Evolutionary conservation across 2,329 filamentous ascomycete genomes (phyloP), one percentile per base, ranked within the genome.

Genomic region (Teratosphaeria viscida): DNA sequence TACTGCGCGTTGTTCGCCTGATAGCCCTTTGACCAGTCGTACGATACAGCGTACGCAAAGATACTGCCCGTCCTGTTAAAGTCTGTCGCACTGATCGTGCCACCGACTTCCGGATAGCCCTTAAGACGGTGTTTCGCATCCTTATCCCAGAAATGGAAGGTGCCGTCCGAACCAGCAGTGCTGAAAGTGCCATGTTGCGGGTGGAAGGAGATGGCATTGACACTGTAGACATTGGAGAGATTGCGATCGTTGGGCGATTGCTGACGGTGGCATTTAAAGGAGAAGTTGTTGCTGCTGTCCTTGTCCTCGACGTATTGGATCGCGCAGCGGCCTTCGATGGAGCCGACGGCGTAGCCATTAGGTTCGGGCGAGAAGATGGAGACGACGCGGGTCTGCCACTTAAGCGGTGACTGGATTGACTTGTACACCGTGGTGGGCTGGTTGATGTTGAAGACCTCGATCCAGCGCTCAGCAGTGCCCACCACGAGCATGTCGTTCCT

Each of bases 241-340:
- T 90, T 92, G 61, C 77, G 76, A 54, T 75, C 67, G 57, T 73
- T 75, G 60, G 85, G 77, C 1, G 88, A 84, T 5, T 85, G 83
- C 68, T 96, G 90, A 61, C 94, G 91, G 75, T 99, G 94, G 76
- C 94, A 99, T 77, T 97, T 97, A 85, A 99, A 99, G 52, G 90
- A 96, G 80, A 99, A 99, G 79, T 99, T 97, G 70, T 87, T 88
- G 64, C 74, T 75, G 55, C 64, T 61, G 72, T 99, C 91, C 76
- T 96, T 96, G 52, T 99, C 94, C 70, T 99, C 92, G 39, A 96
- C 90, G 69, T 99, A 97, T 73, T 99, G 94, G 64, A 99, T 99
- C 1, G 94, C 94, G 73, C 94, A 99, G 59, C 94, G 88, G 34
- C 94, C 94, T 74, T 99, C 94, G 68, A 99, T 96, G 72, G 90